These are phyloP conservation scores for Rhynchosporium secalis DNA, from an alignment of 2,329 filamentous ascomycete genomes.

Conservation along the genomic window DNA sequence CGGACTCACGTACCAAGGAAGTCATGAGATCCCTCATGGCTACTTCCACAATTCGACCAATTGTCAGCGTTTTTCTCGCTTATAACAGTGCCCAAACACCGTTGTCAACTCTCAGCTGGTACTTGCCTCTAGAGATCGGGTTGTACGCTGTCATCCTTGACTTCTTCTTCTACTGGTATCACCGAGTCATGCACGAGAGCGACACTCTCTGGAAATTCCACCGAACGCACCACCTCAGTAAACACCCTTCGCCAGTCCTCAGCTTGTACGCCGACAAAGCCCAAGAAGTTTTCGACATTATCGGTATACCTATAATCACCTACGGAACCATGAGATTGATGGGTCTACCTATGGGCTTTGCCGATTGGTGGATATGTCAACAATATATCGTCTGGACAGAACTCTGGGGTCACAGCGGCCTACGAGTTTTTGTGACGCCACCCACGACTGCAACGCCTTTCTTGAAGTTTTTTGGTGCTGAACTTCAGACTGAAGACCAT, in stretches of 20 bases:
- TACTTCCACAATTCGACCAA: background rate
- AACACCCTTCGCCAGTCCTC: background rate
- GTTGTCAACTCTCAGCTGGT: background rate
- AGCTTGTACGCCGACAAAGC: background rate
- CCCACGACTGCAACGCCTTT: background rate
- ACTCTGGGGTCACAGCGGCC: background rate
- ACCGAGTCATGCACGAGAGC: constrained; percentile 6
- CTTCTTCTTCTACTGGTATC: constrained; percentile 6
- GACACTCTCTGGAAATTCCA: background rate
- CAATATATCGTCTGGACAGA: constrained; percentile 2
- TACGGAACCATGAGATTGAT: constrained; percentile 1
- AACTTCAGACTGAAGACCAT: background rate
- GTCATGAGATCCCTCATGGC: background rate
- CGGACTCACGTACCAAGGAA: background rate
- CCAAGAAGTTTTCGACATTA: constrained; percentile 4
- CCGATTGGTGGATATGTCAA: constrained; percentile 5
- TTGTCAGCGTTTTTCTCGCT: background rate
- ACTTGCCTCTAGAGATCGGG: background rate
- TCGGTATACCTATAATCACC: constrained; percentile 1
- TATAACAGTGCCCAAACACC: background rate
- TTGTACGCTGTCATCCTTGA: background rate
- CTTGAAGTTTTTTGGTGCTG: background rate
- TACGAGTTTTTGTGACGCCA: background rate
- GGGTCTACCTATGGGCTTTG: background rate
- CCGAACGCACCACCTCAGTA: constrained; percentile 4